Evolutionary conservation across 257 asterid genomes (phyloP).

Genomic region (Agastache rugosa): DNA sequence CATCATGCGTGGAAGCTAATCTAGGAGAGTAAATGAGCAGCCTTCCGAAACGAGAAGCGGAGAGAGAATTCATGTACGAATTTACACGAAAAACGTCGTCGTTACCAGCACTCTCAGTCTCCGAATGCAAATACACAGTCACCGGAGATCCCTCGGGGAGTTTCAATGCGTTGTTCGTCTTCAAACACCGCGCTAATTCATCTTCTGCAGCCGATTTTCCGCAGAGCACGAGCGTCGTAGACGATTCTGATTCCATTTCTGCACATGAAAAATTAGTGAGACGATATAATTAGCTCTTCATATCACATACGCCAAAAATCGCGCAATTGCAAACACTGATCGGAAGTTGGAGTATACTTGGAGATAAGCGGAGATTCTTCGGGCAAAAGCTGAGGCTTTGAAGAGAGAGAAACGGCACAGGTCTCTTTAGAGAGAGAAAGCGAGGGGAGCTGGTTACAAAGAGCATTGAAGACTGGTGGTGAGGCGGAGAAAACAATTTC

Average conservation of each 20-base stretch:
- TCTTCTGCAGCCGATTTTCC: conserved; percentile 73
- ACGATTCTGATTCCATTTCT: conserved; percentile 69
- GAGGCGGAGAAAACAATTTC: conserved; percentile 47
- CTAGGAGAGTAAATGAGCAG: conserved; percentile 75
- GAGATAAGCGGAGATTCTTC: conserved; percentile 9
- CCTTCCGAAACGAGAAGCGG: conserved; percentile 66
- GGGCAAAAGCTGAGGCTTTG: conserved; percentile 29
- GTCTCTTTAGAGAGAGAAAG: conserved; percentile 35
- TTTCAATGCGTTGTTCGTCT: conserved; percentile 51
- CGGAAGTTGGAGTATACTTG: conserved; percentile 32
- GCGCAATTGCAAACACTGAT: conserved; percentile 19
- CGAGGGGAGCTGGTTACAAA: conserved; percentile 33
- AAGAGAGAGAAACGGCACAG: conserved; percentile 39
- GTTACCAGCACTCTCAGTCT: conserved; percentile 36
- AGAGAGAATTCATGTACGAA: conserved; percentile 59
- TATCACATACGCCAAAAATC: not conserved
- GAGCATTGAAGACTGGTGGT: conserved; percentile 32
- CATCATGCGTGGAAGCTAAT: conserved; percentile 81
- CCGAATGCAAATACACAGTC: conserved; percentile 52
- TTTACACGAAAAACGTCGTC: conserved; percentile 52
- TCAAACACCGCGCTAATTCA: conserved; percentile 61
- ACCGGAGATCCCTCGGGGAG: conserved; percentile 58
- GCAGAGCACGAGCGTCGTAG: conserved; percentile 51
- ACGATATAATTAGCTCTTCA: conserved; percentile 3
- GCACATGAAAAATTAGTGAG: conserved; percentile 16